Percentiles rank a stretch among this genome's conserved stretches.
Conservation (phyloP, 257 asterid genomes). For the Lycium barbarum region DNA sequence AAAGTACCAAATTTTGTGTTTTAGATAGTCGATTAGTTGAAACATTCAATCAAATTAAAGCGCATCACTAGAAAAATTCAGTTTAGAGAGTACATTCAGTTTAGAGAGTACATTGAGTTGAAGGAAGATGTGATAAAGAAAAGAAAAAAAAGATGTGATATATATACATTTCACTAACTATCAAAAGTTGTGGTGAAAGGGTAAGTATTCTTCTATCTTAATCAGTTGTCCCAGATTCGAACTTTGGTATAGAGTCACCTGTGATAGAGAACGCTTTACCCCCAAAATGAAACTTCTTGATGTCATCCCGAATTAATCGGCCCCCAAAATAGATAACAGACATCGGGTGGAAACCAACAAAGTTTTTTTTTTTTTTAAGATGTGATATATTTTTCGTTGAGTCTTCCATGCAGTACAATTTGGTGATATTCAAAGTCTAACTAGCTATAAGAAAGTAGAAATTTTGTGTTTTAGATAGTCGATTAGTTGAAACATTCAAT, state of each 20-base stretch:
- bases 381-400: neutral
- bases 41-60: neutral
- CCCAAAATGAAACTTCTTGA: rapidly evolving
- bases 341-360: too few species aligned
- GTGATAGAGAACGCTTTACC: neutral
- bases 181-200: neutral
- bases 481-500: neutral
- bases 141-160: neutral
- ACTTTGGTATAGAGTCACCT: neutral
- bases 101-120: too few species aligned
- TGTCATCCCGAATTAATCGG: neutral
- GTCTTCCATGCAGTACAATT: neutral
- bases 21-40: neutral
- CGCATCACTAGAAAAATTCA: neutral
- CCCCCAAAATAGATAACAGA: neutral
- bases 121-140: neutral
- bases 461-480: neutral
- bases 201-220: neutral
- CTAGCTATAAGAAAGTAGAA: neutral
- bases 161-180: neutral
- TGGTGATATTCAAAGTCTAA: neutral
- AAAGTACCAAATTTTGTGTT: neutral
- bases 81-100: neutral
- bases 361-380: neutral
- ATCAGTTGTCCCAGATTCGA: neutral